Conservation (phyloP, 2,329 filamentous ascomycete species). For the Lecanicillium sp. region DNA sequence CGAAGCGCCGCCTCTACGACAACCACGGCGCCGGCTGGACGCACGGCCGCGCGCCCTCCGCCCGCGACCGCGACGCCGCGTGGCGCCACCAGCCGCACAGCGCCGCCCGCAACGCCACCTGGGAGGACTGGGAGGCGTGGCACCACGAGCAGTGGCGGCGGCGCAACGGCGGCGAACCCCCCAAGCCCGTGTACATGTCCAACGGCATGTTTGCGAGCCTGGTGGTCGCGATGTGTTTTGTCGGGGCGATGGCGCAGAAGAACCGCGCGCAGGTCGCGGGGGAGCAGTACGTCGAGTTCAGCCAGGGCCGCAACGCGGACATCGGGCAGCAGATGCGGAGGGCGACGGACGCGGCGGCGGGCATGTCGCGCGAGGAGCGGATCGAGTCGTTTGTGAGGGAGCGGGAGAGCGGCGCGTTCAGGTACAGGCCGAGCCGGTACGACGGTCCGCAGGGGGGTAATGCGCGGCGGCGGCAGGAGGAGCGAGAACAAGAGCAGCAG, state of each 20-base stretch:
- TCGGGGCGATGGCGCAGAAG: slow-evolving; percentile 68
- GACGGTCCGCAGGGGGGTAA: slow-evolving; percentile 15
- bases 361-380: slow-evolving; percentile 54
- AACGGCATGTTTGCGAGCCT: slow-evolving; percentile 69
- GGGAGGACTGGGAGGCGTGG: slow-evolving; percentile 96
- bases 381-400: slow-evolving; percentile 73
- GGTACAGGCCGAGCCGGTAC: slow-evolving; percentile 27
- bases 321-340: slow-evolving; percentile 55
- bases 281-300: slow-evolving; percentile 57
- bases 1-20: slow-evolving; percentile 77
- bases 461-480: not conserved
- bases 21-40: slow-evolving; percentile 75
- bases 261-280: slow-evolving; percentile 60
- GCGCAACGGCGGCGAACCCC: slow-evolving; percentile 39
- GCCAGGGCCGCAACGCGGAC: slow-evolving; percentile 58
- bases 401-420: slow-evolving; percentile 47
- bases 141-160: slow-evolving; percentile 46
- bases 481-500: not conserved
- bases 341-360: slow-evolving; percentile 46
- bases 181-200: slow-evolving; percentile 61
- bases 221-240: slow-evolving; percentile 61
- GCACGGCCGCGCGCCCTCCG: slow-evolving; percentile 44
- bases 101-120: slow-evolving; percentile 72
- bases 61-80: slow-evolving; percentile 34
- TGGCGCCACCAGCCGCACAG: slow-evolving; percentile 46